Evolutionary conservation across 306 rosid genomes (phyloP).

Genomic region (Neltuma alba): DNA sequence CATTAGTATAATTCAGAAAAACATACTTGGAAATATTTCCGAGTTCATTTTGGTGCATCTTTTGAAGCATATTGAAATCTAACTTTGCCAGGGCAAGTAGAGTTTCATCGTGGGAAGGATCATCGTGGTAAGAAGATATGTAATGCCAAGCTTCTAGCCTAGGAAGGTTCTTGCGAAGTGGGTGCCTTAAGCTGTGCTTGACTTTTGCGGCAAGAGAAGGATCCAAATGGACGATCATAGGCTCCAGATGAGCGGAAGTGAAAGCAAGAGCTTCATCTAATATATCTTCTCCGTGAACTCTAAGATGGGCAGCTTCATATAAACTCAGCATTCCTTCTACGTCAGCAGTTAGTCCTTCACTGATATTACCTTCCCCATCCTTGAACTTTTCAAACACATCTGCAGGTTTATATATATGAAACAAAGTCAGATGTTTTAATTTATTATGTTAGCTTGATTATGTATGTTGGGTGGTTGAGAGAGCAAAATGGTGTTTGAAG

Average conservation of each 20-base stretch:
- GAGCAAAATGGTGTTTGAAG: not conserved
- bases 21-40: not conserved
- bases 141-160: not conserved
- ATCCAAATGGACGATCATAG: not conserved
- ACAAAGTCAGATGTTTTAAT: not conserved
- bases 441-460: not conserved
- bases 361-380: not conserved
- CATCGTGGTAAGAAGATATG: not conserved
- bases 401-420: not conserved
- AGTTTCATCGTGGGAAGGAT: not conserved
- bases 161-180: not conserved
- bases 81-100: not conserved
- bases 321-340: not conserved
- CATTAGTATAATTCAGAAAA: not conserved
- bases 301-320: not conserved
- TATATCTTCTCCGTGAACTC: not conserved
- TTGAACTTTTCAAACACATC: conserved; percentile 3
- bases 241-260: not conserved
- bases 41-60: not conserved
- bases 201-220: not conserved
- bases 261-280: not conserved
- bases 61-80: conserved; percentile 1
- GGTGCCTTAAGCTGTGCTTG: not conserved
- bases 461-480: not conserved
- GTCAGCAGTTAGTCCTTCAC: not conserved